Conservation (phyloP, 1,284 basidiomycete species). For the Tilletiopsis washingtonensis region DNA sequence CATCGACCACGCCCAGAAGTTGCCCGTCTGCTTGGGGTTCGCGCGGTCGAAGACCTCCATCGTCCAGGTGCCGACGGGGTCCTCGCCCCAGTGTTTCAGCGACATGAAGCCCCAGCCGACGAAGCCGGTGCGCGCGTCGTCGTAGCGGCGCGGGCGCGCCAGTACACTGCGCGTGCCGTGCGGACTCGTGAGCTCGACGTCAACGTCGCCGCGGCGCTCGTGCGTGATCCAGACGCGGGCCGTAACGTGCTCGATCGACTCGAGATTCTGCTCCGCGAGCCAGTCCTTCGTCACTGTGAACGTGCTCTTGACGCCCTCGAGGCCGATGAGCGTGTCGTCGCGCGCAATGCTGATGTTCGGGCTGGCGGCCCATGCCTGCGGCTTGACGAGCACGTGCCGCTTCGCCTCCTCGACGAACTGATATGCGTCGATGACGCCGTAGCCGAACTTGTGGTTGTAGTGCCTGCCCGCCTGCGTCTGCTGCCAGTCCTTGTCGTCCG, state of each 20-base stretch:
- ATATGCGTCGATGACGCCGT: constrained; percentile 78
- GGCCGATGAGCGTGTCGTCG: constrained; percentile 53
- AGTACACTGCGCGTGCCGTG: constrained; percentile 77
- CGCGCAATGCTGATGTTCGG: constrained; percentile 23
- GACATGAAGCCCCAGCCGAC: constrained; percentile 96
- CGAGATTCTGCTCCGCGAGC: constrained; percentile 70
- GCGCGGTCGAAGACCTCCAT: constrained; percentile 66
- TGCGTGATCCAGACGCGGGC: constrained; percentile 89
- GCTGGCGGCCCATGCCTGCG: constrained; percentile 67
- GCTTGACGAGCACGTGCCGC: constrained; percentile 79
- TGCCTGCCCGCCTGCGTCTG: constrained; percentile 65
- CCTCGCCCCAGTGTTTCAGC: constrained; percentile 97
- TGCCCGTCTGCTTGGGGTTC: constrained; percentile 56
- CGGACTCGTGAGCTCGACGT: constrained; percentile 80
- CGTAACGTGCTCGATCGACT: constrained; percentile 83
- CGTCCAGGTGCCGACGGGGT: constrained; percentile 86
- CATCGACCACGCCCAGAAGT: constrained; percentile 84
- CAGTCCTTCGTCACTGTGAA: constrained; percentile 66
- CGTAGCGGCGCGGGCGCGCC: constrained; percentile 64
- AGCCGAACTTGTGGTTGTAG: constrained; percentile 98
- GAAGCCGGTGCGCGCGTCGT: constrained; percentile 65
- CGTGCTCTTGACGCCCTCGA: constrained; percentile 61
- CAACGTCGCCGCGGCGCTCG: constrained; percentile 76
- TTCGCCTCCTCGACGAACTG: constrained; percentile 73
- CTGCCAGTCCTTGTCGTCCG: constrained; percentile 91